Evolutionary conservation across 2,329 filamentous ascomycete species (phyloP).

Genomic region (Fusarium oxysporum): DNA sequence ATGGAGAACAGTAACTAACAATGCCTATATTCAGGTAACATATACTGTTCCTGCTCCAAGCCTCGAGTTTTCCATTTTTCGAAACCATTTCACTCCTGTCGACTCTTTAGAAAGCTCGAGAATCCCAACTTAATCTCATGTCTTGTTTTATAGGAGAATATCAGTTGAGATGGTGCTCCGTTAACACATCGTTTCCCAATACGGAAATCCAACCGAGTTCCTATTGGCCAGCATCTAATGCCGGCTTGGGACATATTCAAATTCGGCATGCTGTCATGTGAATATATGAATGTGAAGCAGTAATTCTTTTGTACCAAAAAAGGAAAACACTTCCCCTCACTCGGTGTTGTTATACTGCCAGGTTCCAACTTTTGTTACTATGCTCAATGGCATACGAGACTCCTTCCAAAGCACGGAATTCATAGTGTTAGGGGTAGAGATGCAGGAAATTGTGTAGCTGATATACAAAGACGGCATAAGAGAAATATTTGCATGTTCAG

Average conservation of each 20-base stretch:
- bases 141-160: neutral
- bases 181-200: constrained; percentile 13
- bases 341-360: neutral
- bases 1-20: neutral
- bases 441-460: constrained; percentile 1
- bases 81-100: neutral
- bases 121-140: neutral
- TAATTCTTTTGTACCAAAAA: neutral
- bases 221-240: constrained; percentile 19
- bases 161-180: too few relatives aligned
- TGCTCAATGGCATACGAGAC: neutral
- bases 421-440: neutral
- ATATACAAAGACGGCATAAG: neutral
- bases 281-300: neutral
- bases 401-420: neutral
- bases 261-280: neutral
- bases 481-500: neutral
- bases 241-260: neutral
- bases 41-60: neutral
- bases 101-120: neutral
- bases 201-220: constrained; percentile 14
- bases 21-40: neutral
- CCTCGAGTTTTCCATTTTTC: neutral
- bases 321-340: neutral
- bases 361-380: too few relatives aligned